phyloP scores from a whole-genome alignment of 148 eudicot species.

The Tetragonia tetragonoides region DNA sequence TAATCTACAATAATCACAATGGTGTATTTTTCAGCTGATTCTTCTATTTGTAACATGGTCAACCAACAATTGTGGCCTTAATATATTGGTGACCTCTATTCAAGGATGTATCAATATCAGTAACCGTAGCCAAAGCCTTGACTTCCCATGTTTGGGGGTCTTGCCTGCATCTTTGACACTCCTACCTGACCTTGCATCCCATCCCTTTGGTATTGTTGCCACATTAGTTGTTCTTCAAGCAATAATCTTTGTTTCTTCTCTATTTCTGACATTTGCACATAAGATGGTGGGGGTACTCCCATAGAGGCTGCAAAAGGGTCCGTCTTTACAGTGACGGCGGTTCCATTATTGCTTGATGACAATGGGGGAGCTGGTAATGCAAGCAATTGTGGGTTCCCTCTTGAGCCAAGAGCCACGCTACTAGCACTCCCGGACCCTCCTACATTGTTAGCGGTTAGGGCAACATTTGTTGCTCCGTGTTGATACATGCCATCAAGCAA shows the following conservation, averaged over 20 bases:
- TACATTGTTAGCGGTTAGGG: constrained; percentile 30
- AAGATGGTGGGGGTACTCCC: constrained; percentile 63
- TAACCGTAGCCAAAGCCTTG: constrained; percentile 21
- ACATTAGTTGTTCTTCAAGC: constrained; percentile 70
- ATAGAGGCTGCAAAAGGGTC: constrained; percentile 77
- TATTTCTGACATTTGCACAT: constrained; percentile 84
- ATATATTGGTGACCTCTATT: background rate
- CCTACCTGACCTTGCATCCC: constrained; percentile 69
- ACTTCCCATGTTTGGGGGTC: constrained; percentile 37
- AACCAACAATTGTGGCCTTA: background rate
- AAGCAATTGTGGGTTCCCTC: constrained; percentile 55
- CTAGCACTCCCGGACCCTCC: constrained; percentile 78
- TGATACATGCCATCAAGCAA: constrained; percentile 79
- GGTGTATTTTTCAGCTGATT: background rate
- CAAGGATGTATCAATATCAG: background rate
- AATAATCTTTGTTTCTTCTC: constrained; percentile 70
- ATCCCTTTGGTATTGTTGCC: constrained; percentile 70
- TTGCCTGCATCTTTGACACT: constrained; percentile 36
- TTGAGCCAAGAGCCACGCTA: constrained; percentile 69
- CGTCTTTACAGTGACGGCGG: background rate
- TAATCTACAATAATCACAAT: background rate
- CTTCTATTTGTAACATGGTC: background rate
- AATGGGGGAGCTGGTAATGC: constrained; percentile 67
- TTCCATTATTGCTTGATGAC: constrained; percentile 13
- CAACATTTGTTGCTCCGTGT: constrained; percentile 45